Evolutionary conservation across 129 eudicot species (phyloP).

Genomic region (Gnaphalium uliginosum): DNA sequence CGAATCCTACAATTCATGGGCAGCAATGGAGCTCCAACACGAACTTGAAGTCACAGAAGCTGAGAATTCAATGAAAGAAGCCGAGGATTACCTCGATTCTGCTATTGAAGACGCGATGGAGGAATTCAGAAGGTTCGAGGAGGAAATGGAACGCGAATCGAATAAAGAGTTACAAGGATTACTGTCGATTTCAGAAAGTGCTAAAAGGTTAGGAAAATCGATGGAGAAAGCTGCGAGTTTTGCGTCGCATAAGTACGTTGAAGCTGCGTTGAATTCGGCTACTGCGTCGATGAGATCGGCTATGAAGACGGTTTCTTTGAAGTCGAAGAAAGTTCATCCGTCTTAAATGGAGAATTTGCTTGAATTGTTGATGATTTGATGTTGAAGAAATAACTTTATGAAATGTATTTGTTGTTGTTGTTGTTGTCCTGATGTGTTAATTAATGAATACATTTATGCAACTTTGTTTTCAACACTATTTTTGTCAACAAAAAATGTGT

Average conservation of each 20-base stretch:
- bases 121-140: constrained; percentile 67
- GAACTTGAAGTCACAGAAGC: constrained; percentile 46
- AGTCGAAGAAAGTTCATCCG: constrained; percentile 80
- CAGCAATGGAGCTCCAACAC: constrained; percentile 65
- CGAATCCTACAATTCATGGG: constrained; percentile 91
- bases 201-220: constrained; percentile 57
- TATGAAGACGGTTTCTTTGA: constrained; percentile 51
- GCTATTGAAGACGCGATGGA: constrained; percentile 89
- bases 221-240: constrained; percentile 68
- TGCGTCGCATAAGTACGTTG: constrained; percentile 79
- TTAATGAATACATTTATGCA: neutral
- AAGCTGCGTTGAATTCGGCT: constrained; percentile 81
- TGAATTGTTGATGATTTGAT: constrained; percentile 6
- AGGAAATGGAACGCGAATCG: constrained; percentile 32
- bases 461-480: neutral
- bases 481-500: no score
- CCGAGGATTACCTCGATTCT: constrained; percentile 66
- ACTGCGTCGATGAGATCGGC: constrained; percentile 89
- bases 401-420: neutral
- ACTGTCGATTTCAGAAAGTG: constrained; percentile 56
- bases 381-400: neutral
- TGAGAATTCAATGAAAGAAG: constrained; percentile 41
- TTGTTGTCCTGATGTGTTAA: neutral
- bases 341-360: constrained; percentile 27
- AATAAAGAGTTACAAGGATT: constrained; percentile 48